Base-by-base conservation (phyloP, 2,329 filamentous ascomycete genomes). In the Sarocladiaceae sp. region DNA sequence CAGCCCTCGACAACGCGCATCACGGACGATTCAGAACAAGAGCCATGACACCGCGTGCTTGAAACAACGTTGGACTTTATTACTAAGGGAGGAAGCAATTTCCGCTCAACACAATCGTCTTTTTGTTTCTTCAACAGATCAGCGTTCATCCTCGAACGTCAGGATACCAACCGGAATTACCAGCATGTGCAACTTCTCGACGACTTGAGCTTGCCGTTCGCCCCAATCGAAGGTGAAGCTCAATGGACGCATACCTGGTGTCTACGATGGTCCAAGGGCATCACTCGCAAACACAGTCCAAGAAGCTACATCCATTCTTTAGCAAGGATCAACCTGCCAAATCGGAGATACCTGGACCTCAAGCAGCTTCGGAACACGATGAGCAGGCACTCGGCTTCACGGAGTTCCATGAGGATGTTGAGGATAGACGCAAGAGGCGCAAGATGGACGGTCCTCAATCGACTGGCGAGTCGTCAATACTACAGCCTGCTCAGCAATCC, bases 281-380 rank as follows among this genome's bases (percentile, higher is more conserved):
- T 10, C 29, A 50, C 10, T 18, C 17, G 10, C 25, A 40, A 28
- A 28, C 25, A 11, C 11, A 17, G 5, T 28, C 62, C 22, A 75
- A 72, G 59, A 79, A 77, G 57, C 60, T 82, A 33, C 80, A 83
- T 57, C 79, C 80, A 17, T 81, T 83, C 65, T 82, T 83, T 60
- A 60, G 66, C 35, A 67, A 65, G 52, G 53, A 44, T 6, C 53
- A 62, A 42, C 22, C 53, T 18, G 51, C 53, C 25, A 15, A 49
- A 18, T 15, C 40, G 15, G 26, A 35, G 17, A 17, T 33, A 10
- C 35, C 53, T 3, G 23, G 42, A 17, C 8, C 49, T 36, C 37
- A 20, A 12, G 4, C 50, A 12, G 17, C 50, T 17, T 13, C 50
- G 7, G 31, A 42, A n/a, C 17, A 23, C 20, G 25, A 31, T 36